Evolutionary conservation across 2,329 filamentous ascomycete species (phyloP), one percentile per base, ranked within the genome.

Genomic region (Paramyrothecium roridum): DNA sequence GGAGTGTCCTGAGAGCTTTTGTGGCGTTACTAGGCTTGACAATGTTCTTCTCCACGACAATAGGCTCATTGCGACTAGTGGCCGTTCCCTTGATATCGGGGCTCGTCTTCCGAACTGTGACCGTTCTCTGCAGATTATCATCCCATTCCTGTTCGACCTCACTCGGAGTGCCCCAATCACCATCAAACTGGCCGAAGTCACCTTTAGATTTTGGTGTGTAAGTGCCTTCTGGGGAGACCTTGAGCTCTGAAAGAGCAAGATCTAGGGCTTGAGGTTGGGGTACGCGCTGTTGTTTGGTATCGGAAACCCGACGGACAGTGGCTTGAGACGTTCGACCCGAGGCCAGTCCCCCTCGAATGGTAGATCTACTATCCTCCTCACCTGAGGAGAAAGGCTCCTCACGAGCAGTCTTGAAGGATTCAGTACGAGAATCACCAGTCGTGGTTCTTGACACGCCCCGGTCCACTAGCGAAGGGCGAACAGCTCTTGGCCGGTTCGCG

Each of bases 361-460:
- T 76, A 16, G 74, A 72, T 54, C 65, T 74, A n/a, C 30, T 19
- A 45, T 68, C 70, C 55, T 79, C 80, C 53, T 88, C 86, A 30
- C 85, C 84, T 20, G 87, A 88, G 1, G 83, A 83, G 19, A 79
- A 79, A 1, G 82, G 80, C 48, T 82, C 81, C 70, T 92, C 89
- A 43, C 76, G 79, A 4, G 89, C 89, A 2, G 89, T 92, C 61
- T 76, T 85, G 65, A 91, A 92, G 1, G 89, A 91, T 53, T 87
- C 86, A 21, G 85, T 80, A 43, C 80, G 80, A n/a, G 82, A 85
- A 52, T 84, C 86, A 2, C 77, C 78, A 8, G 79, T 83, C 11
- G 79, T 86, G 11, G 78, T 71, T 58, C 81, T 82, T 33, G 81
- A 82, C 21, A 71, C 70, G 43, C 74, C 70, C 34, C 81, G 79